These are phyloP conservation scores for Kwoniella botswanensis DNA, from an alignment of 768 basidiomycete genomes.

Conservation along the genomic window DNA sequence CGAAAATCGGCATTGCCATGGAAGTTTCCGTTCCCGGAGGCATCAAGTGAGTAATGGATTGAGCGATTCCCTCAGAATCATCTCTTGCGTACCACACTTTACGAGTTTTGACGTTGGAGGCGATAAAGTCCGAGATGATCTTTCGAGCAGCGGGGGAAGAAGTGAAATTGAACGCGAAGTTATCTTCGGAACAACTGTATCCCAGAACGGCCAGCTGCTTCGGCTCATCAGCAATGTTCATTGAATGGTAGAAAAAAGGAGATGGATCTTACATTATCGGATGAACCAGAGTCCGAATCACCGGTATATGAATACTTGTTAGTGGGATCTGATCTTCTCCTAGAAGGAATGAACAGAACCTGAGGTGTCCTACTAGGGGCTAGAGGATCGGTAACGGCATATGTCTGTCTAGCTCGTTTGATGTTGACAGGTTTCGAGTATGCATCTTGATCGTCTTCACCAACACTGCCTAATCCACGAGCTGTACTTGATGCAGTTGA, in stretches of 20 bases:
- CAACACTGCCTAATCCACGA: neutral
- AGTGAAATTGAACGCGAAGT: constrained; percentile 52
- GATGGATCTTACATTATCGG: constrained; percentile 24
- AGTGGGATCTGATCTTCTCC: constrained; percentile 22
- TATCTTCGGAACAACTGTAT: constrained; percentile 40
- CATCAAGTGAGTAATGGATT: constrained; percentile 50
- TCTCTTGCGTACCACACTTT: constrained; percentile 54
- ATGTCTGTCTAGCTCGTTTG: constrained; percentile 34
- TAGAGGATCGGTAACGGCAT: constrained; percentile 38
- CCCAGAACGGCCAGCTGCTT: constrained; percentile 51
- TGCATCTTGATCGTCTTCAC: constrained; percentile 30
- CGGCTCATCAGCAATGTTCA: constrained; percentile 4
- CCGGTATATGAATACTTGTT: neutral
- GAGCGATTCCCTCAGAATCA: constrained; percentile 49
- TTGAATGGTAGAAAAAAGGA: neutral
- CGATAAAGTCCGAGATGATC: constrained; percentile 54
- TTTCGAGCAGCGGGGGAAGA: constrained; percentile 41
- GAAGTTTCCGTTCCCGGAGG: constrained; percentile 50
- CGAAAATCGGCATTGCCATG: constrained; percentile 55
- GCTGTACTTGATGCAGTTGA: constrained; percentile 7
- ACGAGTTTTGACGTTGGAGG: constrained; percentile 51
- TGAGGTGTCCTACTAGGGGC: constrained; percentile 45
- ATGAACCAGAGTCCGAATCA: neutral
- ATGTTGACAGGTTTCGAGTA: constrained; percentile 31
- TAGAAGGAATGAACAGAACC: constrained; percentile 44